These are phyloP conservation scores for Mycoemilia scoparia DNA, from an alignment of 192 early-diverging fungal species.

Conservation along the genomic window DNA sequence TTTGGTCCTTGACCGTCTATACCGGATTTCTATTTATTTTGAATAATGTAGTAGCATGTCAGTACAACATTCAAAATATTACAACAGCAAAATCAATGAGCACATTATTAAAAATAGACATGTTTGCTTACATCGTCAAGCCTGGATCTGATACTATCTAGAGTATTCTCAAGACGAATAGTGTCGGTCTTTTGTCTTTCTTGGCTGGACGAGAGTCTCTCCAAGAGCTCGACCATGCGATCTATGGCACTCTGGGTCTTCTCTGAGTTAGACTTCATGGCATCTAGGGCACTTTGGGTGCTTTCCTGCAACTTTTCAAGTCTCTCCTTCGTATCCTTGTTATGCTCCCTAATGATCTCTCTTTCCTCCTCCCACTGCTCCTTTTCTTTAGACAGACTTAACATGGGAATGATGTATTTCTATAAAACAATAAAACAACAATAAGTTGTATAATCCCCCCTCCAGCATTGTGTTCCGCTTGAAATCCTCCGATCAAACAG, in stretches of 20 bases:
- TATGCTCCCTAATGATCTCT: conserved; percentile 41
- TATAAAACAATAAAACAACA: neutral
- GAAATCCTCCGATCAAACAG: conserved; percentile 7
- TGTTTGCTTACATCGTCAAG: too few relatives aligned
- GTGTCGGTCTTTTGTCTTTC: conserved; percentile 8
- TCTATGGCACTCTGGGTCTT: conserved; percentile 56
- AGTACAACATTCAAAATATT: too few relatives aligned
- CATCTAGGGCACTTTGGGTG: conserved; percentile 37
- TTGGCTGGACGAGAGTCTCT: conserved; percentile 15
- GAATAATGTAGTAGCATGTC: too few relatives aligned
- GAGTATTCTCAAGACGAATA: conserved; percentile 11
- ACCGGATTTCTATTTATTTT: too few relatives aligned
- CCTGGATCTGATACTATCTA: too few relatives aligned
- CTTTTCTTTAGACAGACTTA: conserved; percentile 26
- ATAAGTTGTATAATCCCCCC: neutral
- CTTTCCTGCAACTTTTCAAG: conserved; percentile 53
- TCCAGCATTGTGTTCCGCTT: conserved; percentile 1
- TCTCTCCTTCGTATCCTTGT: conserved; percentile 47
- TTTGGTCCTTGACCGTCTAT: too few relatives aligned
- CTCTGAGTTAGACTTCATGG: conserved; percentile 45
- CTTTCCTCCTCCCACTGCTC: conserved; percentile 37
- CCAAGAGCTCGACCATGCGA: conserved; percentile 23
- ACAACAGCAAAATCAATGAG: too few relatives aligned
- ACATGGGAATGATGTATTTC: conserved; percentile 15
- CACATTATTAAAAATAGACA: too few relatives aligned